Evolutionary conservation across 768 basidiomycete genomes (phyloP).

Genomic region (Auriscalpium vulgare): DNA sequence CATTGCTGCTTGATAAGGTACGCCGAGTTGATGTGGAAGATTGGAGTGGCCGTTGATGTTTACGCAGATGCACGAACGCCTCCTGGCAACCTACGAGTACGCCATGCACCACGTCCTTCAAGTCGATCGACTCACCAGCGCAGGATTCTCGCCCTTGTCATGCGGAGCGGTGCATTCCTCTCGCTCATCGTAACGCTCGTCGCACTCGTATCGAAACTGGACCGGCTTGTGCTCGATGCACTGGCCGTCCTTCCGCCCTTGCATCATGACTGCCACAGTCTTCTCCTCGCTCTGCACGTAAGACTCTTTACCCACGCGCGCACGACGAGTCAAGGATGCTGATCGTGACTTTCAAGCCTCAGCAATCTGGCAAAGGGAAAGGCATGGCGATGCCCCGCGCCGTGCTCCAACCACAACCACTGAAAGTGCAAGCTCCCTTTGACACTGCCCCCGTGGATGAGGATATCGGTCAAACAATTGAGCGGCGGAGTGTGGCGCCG

Average conservation of each 20-base stretch:
- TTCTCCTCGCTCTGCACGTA: conserved; percentile 5
- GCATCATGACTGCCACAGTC: conserved; percentile 1
- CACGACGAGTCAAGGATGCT: background rate
- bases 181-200: conserved; percentile 56
- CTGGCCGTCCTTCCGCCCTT: background rate
- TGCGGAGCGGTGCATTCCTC: conserved; percentile 70
- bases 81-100: conserved; percentile 49
- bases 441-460: background rate
- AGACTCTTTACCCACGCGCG: background rate
- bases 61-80: conserved; percentile 36
- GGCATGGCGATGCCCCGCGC: background rate
- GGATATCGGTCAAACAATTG: background rate
- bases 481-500: background rate
- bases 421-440: background rate
- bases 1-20: conserved; percentile 40
- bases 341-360: background rate
- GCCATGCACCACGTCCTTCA: background rate
- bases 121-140: background rate
- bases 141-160: conserved; percentile 53
- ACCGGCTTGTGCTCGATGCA: conserved; percentile 3
- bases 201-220: conserved; percentile 54
- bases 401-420: background rate
- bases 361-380: background rate
- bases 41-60: background rate
- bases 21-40: conserved; percentile 4